A percentile compares a stretch with the other conserved stretches of the same genome.
These are phyloP conservation scores for Chenopodium formosanum DNA, from an alignment of 148 eudicot species.

Conservation along the genomic window DNA sequence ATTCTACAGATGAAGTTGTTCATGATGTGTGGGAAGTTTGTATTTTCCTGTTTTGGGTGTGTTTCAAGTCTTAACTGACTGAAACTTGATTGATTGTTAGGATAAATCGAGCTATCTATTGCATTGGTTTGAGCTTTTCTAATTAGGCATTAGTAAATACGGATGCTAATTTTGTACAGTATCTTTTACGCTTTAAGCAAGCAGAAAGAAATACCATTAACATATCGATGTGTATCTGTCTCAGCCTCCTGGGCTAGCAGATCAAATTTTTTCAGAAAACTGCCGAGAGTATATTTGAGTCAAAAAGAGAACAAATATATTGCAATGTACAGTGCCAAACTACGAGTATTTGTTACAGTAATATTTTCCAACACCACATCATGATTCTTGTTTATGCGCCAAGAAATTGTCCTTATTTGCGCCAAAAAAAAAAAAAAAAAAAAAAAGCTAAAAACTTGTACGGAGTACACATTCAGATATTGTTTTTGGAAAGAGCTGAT, in stretches of 20 bases:
- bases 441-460: background rate
- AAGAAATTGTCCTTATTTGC: background rate
- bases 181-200: too few species aligned
- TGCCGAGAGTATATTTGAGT: background rate
- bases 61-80: too few species aligned
- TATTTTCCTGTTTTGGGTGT: too few species aligned
- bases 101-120: background rate
- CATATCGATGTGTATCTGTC: background rate
- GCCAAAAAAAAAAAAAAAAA: background rate
- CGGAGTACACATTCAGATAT: background rate
- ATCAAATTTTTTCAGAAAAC: background rate
- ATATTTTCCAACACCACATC: background rate
- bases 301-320: background rate
- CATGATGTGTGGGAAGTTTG: too few species aligned
- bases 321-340: background rate
- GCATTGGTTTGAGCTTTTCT: background rate
- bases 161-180: background rate
- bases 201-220: too few species aligned
- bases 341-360: too few species aligned
- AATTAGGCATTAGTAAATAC: background rate
- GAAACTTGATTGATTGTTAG: too few species aligned
- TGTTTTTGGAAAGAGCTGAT: background rate
- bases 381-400: background rate
- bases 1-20: background rate
- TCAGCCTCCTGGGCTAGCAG: background rate